Evolutionary conservation across 768 basidiomycete genomes (phyloP).

Genomic region (Suillus subalutaceus): DNA sequence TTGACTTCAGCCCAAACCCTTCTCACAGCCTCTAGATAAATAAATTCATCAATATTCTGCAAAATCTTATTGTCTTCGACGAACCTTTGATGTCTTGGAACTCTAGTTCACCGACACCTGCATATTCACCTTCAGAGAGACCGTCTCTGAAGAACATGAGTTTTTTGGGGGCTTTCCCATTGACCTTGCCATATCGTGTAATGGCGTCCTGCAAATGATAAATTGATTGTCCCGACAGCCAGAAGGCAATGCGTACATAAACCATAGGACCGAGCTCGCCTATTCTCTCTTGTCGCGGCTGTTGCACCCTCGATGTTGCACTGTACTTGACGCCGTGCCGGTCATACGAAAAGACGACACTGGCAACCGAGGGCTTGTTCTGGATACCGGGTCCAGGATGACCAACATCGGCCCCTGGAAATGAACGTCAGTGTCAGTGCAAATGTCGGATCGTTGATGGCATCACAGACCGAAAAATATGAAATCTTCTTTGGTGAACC

Average conservation of each 20-base stretch:
- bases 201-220: slow-evolving; percentile 15
- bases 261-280: slow-evolving; percentile 45
- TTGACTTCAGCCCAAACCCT: slow-evolving; percentile 26
- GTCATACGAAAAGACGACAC: slow-evolving; percentile 62
- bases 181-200: slow-evolving; percentile 3
- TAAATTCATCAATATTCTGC: background rate
- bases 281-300: slow-evolving; percentile 52
- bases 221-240: slow-evolving; percentile 4
- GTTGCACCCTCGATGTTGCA: slow-evolving; percentile 45
- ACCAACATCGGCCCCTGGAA: slow-evolving; percentile 57
- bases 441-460: background rate
- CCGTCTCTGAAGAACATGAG: slow-evolving; percentile 57
- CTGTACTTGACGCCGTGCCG: slow-evolving; percentile 46
- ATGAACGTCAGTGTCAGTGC: background rate
- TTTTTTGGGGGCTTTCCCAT: slow-evolving; percentile 22
- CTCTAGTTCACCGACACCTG: slow-evolving; percentile 44
- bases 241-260: slow-evolving; percentile 22
- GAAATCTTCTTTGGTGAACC: slow-evolving; percentile 33
- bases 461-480: slow-evolving; percentile 35
- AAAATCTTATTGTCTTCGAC: background rate
- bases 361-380: slow-evolving; percentile 58
- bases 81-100: slow-evolving; percentile 47
- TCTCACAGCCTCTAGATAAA: slow-evolving; percentile 30
- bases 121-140: slow-evolving; percentile 56
- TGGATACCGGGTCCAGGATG: slow-evolving; percentile 62